Evolutionary conservation across 495 filamentous ascomycete species (phyloP).

Genomic region (Choiromyces venosus): DNA sequence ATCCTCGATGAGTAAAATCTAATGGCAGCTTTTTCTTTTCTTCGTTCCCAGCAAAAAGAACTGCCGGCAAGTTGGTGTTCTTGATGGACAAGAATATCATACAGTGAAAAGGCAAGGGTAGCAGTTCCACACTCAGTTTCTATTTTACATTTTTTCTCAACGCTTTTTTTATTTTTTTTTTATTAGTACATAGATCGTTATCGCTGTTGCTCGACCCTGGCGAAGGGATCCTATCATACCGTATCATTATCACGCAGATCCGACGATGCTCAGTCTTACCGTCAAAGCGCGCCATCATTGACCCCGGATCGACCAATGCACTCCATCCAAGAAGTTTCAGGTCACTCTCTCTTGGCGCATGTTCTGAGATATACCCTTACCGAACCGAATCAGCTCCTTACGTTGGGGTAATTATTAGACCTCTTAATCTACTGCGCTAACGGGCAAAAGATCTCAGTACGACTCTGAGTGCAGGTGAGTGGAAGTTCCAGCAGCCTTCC

Average conservation of each 20-base stretch:
- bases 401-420: background rate
- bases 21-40: background rate
- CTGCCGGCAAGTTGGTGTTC: background rate
- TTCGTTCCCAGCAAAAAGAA: background rate
- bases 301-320: slow-evolving; percentile 2
- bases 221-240: background rate
- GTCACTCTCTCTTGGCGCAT: background rate
- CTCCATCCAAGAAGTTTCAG: background rate
- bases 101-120: background rate
- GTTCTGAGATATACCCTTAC: background rate
- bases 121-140: background rate
- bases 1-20: background rate
- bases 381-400: background rate
- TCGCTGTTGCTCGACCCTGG: background rate
- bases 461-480: background rate
- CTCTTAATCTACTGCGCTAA: background rate
- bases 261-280: background rate
- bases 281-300: background rate
- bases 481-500: background rate
- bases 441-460: background rate
- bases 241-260: background rate
- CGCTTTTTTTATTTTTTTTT: background rate
- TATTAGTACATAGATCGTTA: background rate
- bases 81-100: background rate
- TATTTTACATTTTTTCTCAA: background rate